phyloP scores from a whole-genome alignment of 495 filamentous ascomycete species.

The Annulohypoxylon moriforme region DNA sequence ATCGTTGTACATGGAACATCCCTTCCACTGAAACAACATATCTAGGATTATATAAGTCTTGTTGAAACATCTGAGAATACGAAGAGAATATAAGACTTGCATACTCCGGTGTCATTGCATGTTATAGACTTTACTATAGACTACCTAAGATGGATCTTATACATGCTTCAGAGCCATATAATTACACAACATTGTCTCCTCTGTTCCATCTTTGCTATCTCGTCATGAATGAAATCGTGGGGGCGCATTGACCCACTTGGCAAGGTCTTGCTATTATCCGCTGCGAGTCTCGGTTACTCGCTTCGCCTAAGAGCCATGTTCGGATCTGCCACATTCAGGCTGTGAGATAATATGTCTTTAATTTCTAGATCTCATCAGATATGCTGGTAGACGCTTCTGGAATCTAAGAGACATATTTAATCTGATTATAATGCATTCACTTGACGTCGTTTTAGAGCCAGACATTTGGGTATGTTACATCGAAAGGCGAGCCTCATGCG shows the following conservation, averaged over 20 bases:
- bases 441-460: slow-evolving; percentile 37
- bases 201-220: not conserved
- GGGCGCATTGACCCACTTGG: not conserved
- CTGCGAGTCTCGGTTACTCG: slow-evolving; percentile 7
- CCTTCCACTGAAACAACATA: not conserved
- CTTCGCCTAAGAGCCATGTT: not conserved
- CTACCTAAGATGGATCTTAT: not conserved
- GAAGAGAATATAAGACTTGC: not conserved
- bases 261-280: slow-evolving; percentile 23
- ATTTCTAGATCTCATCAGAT: not conserved
- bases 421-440: slow-evolving; percentile 26
- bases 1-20: not conserved
- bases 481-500: slow-evolving; percentile 32
- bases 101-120: not conserved
- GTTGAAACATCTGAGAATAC: not conserved
- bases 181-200: not conserved
- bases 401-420: slow-evolving; percentile 1
- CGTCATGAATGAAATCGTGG: not conserved
- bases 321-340: slow-evolving; percentile 23
- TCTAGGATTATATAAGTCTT: not conserved
- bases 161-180: not conserved
- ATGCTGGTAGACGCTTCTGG: slow-evolving; percentile 4
- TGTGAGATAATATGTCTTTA: not conserved
- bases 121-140: not conserved
- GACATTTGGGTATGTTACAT: slow-evolving; percentile 19